Evolutionary conservation across 805 yeast species (phyloP).

Genomic region (Metschnikowia drakensbergensis): DNA sequence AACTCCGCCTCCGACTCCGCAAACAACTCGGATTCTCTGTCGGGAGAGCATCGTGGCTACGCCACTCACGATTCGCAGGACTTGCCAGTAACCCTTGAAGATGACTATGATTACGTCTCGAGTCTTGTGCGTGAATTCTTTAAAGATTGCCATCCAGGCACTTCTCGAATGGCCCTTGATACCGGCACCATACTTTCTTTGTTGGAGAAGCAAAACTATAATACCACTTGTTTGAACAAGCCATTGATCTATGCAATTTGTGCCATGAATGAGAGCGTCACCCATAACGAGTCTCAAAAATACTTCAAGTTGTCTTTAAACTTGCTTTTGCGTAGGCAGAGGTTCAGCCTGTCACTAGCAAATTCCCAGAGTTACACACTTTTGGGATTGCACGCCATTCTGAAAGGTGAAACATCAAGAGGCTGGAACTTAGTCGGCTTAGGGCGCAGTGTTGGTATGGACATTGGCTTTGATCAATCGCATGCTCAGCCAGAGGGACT

Average conservation of each 20-base stretch:
- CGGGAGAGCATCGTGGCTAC: background rate
- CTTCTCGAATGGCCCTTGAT: constrained; percentile 12
- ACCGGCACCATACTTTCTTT: constrained; percentile 8
- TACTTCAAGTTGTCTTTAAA: constrained; percentile 11
- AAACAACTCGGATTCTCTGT: background rate
- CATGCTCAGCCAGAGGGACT: constrained; percentile 5
- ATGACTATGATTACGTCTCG: constrained; percentile 13
- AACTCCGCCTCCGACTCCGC: background rate
- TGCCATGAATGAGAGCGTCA: constrained; percentile 10
- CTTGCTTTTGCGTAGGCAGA: constrained; percentile 8
- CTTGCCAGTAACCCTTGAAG: constrained; percentile 10
- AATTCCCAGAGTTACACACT: constrained; percentile 16
- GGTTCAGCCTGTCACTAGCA: constrained; percentile 11
- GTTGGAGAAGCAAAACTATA: constrained; percentile 10
- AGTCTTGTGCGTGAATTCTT: constrained; percentile 13
- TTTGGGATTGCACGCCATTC: constrained; percentile 14
- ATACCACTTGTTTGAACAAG: constrained; percentile 9
- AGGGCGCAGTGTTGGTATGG: constrained; percentile 15
- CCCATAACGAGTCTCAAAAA: constrained; percentile 14
- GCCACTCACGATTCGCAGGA: background rate
- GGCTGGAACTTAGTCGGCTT: constrained; percentile 18
- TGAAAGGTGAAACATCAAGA: constrained; percentile 16
- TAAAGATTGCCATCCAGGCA: constrained; percentile 6
- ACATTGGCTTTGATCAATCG: constrained; percentile 16
- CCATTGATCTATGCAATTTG: constrained; percentile 17